These are phyloP conservation scores for Calycina herbarum DNA, from an alignment of 2,329 filamentous ascomycete genomes.

Conservation along the genomic window DNA sequence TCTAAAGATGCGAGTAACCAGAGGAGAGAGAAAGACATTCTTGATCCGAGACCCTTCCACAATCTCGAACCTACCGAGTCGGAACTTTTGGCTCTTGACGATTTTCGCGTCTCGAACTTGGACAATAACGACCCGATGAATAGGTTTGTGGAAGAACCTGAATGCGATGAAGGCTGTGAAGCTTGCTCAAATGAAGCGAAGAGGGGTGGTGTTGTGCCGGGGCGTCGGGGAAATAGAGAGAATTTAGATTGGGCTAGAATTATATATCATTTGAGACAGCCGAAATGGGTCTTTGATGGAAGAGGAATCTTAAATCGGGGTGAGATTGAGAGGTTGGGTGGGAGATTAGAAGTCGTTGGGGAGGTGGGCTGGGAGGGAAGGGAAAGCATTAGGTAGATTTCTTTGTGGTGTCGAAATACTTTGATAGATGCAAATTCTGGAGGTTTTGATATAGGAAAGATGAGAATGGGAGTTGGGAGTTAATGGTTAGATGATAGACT, in stretches of 20 bases:
- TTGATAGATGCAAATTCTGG: neutral
- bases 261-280: slow-evolving; percentile 45
- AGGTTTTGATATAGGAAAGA: neutral
- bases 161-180: slow-evolving; percentile 36
- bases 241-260: slow-evolving; percentile 48
- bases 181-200: slow-evolving; percentile 39
- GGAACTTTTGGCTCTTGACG: slow-evolving; percentile 26
- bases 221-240: slow-evolving; percentile 18
- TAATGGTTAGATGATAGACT: neutral
- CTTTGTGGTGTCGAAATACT: no score
- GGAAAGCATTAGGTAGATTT: no score
- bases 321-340: slow-evolving; percentile 35
- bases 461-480: slow-evolving; percentile 2
- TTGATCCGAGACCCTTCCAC: slow-evolving; percentile 31
- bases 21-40: neutral
- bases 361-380: slow-evolving; percentile 12
- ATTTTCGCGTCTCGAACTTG: slow-evolving; percentile 16
- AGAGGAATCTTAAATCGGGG: slow-evolving; percentile 36
- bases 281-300: slow-evolving; percentile 52
- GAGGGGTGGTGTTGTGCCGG: neutral
- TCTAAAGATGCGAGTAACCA: neutral
- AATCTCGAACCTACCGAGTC: slow-evolving; percentile 26
- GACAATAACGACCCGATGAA: slow-evolving; percentile 28
- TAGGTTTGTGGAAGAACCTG: slow-evolving; percentile 27
- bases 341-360: slow-evolving; percentile 35